These are phyloP conservation scores for Carallia brachiata DNA, from an alignment of 345 rosid genomes.

Conservation along the genomic window DNA sequence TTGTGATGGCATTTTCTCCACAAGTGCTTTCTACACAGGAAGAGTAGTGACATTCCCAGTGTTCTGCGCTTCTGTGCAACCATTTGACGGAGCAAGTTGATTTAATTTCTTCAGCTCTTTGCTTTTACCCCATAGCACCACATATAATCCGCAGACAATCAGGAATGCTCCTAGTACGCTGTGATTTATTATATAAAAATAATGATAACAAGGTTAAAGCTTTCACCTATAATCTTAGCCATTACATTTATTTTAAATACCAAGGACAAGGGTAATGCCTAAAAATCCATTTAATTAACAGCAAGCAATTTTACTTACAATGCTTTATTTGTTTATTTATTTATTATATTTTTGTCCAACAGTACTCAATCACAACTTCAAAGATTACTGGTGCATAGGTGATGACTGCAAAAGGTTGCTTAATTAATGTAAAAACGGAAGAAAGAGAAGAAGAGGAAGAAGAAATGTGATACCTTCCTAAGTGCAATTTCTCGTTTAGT, in stretches of 20 bases:
- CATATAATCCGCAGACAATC: constrained; percentile 41
- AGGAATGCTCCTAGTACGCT: constrained; percentile 41
- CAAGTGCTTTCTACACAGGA: no score
- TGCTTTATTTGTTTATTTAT: no score
- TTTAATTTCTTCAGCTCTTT: constrained; percentile 33
- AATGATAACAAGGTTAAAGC: no score
- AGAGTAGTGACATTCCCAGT: no score
- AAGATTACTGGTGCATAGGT: background rate
- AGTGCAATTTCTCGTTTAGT: constrained; percentile 38
- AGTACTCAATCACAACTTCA: background rate
- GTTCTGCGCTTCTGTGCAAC: background rate
- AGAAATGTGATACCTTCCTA: constrained; percentile 24
- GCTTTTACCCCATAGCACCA: constrained; percentile 50
- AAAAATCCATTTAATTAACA: no score
- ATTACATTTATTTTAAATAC: no score
- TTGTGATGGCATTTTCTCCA: no score
- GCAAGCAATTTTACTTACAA: no score
- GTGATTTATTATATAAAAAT: constrained; percentile 6
- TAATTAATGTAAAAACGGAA: background rate
- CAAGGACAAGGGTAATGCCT: no score
- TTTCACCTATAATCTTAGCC: no score
- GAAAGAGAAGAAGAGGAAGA: background rate
- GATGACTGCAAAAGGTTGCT: background rate
- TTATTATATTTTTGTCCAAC: background rate
- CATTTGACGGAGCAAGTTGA: background rate